phyloP scores from a whole-genome alignment of 495 filamentous ascomycete species.

The Penicillium steckii region DNA sequence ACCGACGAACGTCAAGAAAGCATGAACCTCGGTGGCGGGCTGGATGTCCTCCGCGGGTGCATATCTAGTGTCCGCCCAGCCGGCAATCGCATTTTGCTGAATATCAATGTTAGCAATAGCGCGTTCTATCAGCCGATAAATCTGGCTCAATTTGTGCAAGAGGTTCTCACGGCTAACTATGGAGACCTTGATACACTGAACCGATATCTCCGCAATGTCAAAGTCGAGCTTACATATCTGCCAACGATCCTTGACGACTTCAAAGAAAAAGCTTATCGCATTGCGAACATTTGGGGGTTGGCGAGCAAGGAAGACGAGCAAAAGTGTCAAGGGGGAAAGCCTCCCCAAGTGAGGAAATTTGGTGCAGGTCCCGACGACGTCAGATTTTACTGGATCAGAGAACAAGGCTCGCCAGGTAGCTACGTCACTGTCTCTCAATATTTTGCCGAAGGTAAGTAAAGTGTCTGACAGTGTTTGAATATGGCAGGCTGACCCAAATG shows the following conservation, averaged over 20 bases:
- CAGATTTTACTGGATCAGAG: conserved; percentile 5
- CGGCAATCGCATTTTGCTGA: conserved; percentile 40
- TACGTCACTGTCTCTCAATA: conserved; percentile 18
- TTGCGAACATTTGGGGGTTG: conserved; percentile 10
- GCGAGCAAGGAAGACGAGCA: not conserved
- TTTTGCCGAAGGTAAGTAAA: conserved; percentile 13
- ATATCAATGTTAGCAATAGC: conserved; percentile 45
- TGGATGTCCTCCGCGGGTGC: conserved; percentile 47
- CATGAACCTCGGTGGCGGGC: conserved; percentile 30
- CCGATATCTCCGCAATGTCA: conserved; percentile 10
- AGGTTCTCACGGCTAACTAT: not conserved
- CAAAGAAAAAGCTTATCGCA: not conserved
- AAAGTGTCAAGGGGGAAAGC: not conserved
- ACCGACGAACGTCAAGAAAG: conserved; percentile 8
- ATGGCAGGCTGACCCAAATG: not conserved
- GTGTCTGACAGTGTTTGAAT: not conserved
- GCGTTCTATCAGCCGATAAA: conserved; percentile 39
- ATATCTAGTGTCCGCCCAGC: conserved; percentile 46
- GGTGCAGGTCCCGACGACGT: conserved; percentile 14
- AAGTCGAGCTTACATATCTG: conserved; percentile 12
- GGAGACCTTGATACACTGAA: not conserved
- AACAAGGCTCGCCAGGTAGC: not conserved
- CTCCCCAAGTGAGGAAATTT: not conserved
- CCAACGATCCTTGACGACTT: not conserved
- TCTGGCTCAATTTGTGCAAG: conserved; percentile 23